A percentile compares a stretch with the other conserved stretches of the same genome.
phyloP scores from a whole-genome alignment of 352 stramenopile species.

The Globisporangium spiculum region DNA sequence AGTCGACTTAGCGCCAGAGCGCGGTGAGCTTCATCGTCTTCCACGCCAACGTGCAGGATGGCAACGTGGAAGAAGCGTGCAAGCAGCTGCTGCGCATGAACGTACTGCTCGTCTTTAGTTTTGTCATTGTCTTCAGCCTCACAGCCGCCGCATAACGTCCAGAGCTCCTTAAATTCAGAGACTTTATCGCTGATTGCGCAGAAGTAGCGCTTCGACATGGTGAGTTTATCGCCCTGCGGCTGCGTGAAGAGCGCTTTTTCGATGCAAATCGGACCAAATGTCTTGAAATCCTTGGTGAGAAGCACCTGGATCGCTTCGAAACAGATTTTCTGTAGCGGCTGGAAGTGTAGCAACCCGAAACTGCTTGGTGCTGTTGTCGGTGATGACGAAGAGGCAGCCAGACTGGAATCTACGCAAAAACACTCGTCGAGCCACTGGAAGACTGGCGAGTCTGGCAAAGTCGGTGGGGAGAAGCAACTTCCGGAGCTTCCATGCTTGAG shows the following conservation, averaged over 20 bases:
- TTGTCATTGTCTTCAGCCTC: neutral
- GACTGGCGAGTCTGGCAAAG: slow-evolving; percentile 18
- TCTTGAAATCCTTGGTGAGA: slow-evolving; percentile 28
- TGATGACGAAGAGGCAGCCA: neutral
- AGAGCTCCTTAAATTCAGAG: slow-evolving; percentile 4
- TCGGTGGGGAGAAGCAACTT: slow-evolving; percentile 19
- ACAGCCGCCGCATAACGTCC: neutral
- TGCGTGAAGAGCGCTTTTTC: slow-evolving; percentile 41
- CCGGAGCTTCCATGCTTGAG: slow-evolving; percentile 8
- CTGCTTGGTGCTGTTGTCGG: neutral
- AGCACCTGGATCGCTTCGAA: slow-evolving; percentile 30
- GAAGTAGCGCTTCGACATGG: slow-evolving; percentile 46
- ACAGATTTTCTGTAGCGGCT: slow-evolving; percentile 42
- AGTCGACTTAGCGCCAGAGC: slow-evolving; percentile 22
- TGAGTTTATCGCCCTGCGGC: slow-evolving; percentile 23
- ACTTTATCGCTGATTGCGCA: slow-evolving; percentile 19
- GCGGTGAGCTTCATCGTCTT: slow-evolving; percentile 34
- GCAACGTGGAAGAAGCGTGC: slow-evolving; percentile 41
- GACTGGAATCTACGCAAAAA: slow-evolving; percentile 34
- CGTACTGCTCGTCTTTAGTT: neutral
- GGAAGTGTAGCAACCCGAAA: slow-evolving; percentile 29
- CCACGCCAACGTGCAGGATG: slow-evolving; percentile 51
- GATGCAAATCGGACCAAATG: slow-evolving; percentile 31
- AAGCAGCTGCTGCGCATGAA: slow-evolving; percentile 19
- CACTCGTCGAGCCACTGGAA: slow-evolving; percentile 62